A percentile compares a stretch with the other conserved stretches of the same genome.
Conservation (phyloP, 2,329 filamentous ascomycete species). For the Lachnellula suecica region DNA sequence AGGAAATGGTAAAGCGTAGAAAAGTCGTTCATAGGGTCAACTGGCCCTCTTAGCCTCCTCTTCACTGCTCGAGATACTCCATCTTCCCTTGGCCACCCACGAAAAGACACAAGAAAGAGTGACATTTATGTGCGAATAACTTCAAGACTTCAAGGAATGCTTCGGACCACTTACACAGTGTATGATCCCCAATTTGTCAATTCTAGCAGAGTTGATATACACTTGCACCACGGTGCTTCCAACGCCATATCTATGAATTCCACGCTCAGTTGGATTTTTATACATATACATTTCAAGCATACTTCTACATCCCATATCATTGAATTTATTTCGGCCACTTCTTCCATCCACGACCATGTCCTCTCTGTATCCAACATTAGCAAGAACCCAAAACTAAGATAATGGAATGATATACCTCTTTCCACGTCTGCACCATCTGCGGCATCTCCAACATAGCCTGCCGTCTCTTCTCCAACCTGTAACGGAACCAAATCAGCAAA, state of each 20-base stretch:
- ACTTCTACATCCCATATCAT: conserved; percentile 2
- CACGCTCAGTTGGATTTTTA: conserved; percentile 19
- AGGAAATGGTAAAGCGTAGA: too few relatives aligned
- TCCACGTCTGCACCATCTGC: conserved; percentile 87
- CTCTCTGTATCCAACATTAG: conserved; percentile 51
- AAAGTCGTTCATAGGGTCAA: too few relatives aligned
- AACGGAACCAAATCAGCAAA: conserved; percentile 31
- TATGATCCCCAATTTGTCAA: not conserved
- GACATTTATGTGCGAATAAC: not conserved
- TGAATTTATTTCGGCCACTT: conserved; percentile 60
- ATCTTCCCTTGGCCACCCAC: too few relatives aligned
- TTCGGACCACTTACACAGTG: not conserved
- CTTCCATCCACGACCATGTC: conserved; percentile 73
- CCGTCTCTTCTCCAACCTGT: conserved; percentile 81
- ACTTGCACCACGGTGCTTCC: conserved; percentile 13
- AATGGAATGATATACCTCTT: conserved; percentile 64
- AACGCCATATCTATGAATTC: conserved; percentile 21
- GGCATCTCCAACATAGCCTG: conserved; percentile 96
- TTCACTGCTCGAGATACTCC: too few relatives aligned
- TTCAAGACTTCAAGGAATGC: not conserved
- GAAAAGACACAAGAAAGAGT: not conserved
- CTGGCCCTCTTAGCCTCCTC: too few relatives aligned
- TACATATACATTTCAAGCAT: conserved; percentile 18
- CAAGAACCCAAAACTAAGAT: conserved; percentile 1
- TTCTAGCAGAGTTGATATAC: conserved; percentile 9